Evolutionary conservation across 306 rosid genomes (phyloP).

Genomic region (Acacia crassicarpa): DNA sequence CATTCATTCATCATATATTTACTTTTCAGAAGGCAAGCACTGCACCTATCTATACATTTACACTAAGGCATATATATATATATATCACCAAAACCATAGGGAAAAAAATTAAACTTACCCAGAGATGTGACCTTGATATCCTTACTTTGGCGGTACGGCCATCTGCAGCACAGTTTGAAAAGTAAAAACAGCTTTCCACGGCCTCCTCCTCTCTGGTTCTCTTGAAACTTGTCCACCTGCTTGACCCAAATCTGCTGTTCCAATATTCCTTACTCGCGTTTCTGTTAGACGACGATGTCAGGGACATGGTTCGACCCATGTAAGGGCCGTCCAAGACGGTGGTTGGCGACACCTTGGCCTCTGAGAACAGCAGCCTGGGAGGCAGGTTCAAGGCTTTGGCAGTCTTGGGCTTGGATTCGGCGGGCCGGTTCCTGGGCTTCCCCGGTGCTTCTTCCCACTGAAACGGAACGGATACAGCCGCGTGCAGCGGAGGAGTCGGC

Average conservation of each 20-base stretch:
- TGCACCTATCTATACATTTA: too few species aligned
- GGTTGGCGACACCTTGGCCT: constrained; percentile 56
- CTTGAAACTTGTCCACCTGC: constrained; percentile 67
- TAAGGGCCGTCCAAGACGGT: constrained; percentile 73
- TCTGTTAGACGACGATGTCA: constrained; percentile 37
- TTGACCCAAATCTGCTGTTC: constrained; percentile 45
- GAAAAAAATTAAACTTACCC: constrained; percentile 43
- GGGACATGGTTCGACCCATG: constrained; percentile 53
- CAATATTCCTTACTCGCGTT: neutral
- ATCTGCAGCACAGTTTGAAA: constrained; percentile 26
- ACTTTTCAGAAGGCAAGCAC: too few species aligned
- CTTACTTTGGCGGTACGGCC: constrained; percentile 36
- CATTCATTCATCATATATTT: too few species aligned
- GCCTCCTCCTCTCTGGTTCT: constrained; percentile 29
- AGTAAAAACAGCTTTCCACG: constrained; percentile 43
- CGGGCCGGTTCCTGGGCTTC: constrained; percentile 49
- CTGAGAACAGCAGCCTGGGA: constrained; percentile 60
- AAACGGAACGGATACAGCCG: constrained; percentile 63
- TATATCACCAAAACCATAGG: too few species aligned
- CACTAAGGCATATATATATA: too few species aligned
- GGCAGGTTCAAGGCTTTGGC: constrained; percentile 75
- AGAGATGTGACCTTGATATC: constrained; percentile 48
- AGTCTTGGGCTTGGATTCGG: constrained; percentile 23
- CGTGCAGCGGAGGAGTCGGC: constrained; percentile 53
- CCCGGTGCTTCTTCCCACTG: constrained; percentile 96